Conservation (phyloP, 805 yeast genomes). For the Suhomyces kilbournensis region DNA sequence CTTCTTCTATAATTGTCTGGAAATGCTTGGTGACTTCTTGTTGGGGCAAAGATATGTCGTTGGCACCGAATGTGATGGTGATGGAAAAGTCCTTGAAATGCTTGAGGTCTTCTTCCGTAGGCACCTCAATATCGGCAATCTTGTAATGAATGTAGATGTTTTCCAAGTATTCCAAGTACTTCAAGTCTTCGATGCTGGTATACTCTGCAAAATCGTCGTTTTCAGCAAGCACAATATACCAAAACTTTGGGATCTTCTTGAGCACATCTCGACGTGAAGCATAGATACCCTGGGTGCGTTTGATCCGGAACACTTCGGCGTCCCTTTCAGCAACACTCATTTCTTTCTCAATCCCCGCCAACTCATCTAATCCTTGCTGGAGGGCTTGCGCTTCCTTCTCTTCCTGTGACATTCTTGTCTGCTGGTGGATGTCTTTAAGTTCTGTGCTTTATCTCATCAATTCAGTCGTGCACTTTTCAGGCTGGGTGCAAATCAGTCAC, state of each 20-base stretch:
- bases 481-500: background rate
- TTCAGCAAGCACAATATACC: slow-evolving; percentile 84
- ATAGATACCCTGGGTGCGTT: slow-evolving; percentile 56
- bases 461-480: background rate
- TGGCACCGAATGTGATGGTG: slow-evolving; percentile 50
- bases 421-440: background rate
- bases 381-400: slow-evolving; percentile 9
- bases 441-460: background rate
- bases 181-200: slow-evolving; percentile 71
- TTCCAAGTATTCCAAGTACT: slow-evolving; percentile 62
- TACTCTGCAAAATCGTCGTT: slow-evolving; percentile 83
- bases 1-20: slow-evolving; percentile 45
- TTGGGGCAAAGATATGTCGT: slow-evolving; percentile 45
- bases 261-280: slow-evolving; percentile 53
- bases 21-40: slow-evolving; percentile 65
- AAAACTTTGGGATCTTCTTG: slow-evolving; percentile 64
- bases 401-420: slow-evolving; percentile 5
- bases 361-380: slow-evolving; percentile 33
- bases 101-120: slow-evolving; percentile 22
- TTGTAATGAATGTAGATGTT: slow-evolving; percentile 62
- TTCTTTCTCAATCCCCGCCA: slow-evolving; percentile 58
- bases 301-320: slow-evolving; percentile 53
- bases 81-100: slow-evolving; percentile 57
- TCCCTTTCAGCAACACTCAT: slow-evolving; percentile 59
- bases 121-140: slow-evolving; percentile 26